Conservation (phyloP, 208 protist genomes). For the Strigomonas culicis region DNA sequence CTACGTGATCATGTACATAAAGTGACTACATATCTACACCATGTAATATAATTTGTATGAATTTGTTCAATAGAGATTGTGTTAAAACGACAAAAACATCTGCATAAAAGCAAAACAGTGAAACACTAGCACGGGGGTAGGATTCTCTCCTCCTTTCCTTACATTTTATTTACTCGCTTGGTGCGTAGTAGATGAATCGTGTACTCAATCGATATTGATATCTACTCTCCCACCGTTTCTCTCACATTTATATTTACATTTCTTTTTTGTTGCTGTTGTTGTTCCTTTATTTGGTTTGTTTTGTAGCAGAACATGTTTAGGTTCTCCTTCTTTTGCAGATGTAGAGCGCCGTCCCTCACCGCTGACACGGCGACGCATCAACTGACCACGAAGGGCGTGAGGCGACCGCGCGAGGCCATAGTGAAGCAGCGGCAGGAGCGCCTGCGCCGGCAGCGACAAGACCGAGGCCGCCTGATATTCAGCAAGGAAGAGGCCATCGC, state of each 20-base stretch:
- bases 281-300: neutral
- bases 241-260: neutral
- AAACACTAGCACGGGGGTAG: neutral
- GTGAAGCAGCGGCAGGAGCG: slow-evolving; percentile 35
- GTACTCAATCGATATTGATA: slow-evolving; percentile 12
- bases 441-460: slow-evolving; percentile 26
- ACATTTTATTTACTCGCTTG: neutral
- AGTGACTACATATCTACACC: neutral
- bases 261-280: neutral
- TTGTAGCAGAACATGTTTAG: neutral
- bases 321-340: neutral
- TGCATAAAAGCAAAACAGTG: no score
- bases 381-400: slow-evolving; percentile 46
- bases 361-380: slow-evolving; percentile 41
- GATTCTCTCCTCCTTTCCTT: slow-evolving; percentile 6
- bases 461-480: slow-evolving; percentile 37
- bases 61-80: no score
- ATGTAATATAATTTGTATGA: slow-evolving; percentile 4
- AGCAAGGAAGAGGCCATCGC: slow-evolving; percentile 45
- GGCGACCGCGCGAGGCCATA: slow-evolving; percentile 28
- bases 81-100: no score
- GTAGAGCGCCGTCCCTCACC: slow-evolving; percentile 21
- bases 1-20: neutral
- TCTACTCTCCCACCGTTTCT: neutral
- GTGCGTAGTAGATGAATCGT: neutral